phyloP scores from a whole-genome alignment of 2,329 filamentous ascomycete species.

The Penicillium sp. region DNA sequence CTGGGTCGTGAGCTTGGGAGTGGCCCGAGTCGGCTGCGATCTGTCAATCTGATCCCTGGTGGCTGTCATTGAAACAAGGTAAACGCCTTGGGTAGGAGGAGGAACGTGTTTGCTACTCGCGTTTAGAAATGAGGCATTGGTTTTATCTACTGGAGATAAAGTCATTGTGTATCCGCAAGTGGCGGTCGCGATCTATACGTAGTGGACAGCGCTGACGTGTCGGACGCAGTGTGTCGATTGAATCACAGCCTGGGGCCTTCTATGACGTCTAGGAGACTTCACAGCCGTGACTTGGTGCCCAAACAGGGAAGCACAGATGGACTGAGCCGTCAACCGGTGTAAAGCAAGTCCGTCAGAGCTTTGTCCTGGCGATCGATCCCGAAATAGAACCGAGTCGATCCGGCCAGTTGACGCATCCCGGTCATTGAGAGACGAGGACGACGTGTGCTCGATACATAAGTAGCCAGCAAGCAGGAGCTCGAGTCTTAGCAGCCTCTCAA shows the following conservation, averaged over 20 bases:
- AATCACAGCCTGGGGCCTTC: neutral
- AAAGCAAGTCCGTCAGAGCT: constrained; percentile 1
- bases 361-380: constrained; percentile 1
- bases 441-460: neutral
- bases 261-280: constrained; percentile 6
- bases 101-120: neutral
- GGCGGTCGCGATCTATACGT: constrained; percentile 1
- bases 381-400: constrained; percentile 5
- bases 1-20: neutral
- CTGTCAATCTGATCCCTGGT: neutral
- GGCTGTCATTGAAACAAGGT: neutral
- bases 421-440: constrained; percentile 1
- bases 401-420: constrained; percentile 2
- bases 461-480: neutral
- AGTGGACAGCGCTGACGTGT: constrained; percentile 9
- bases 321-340: neutral
- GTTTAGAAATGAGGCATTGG: neutral
- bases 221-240: constrained; percentile 4
- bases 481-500: neutral
- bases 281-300: neutral
- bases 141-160: neutral
- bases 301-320: neutral
- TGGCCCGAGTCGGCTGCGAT: neutral
- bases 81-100: neutral
- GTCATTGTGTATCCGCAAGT: neutral